Evolutionary conservation across 1,139 yeast genomes (phyloP).

Genomic region (Nakaseomyces delphensis): DNA sequence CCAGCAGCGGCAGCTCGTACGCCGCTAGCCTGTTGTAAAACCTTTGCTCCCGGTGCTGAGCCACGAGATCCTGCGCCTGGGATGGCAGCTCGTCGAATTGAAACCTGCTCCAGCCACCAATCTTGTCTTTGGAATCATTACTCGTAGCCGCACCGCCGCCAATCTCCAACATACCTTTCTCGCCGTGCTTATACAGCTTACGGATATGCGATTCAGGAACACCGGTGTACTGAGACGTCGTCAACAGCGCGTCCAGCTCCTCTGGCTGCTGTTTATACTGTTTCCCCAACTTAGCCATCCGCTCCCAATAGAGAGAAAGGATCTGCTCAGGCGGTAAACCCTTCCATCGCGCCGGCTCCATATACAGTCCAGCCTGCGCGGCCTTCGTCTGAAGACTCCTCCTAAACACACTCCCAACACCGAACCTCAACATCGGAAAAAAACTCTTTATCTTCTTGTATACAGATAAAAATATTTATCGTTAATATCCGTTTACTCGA

Average conservation of each 20-base stretch:
- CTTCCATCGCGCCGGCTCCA: constrained; percentile 58
- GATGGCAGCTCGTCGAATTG: constrained; percentile 54
- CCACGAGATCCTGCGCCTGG: constrained; percentile 49
- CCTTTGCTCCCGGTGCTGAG: constrained; percentile 55
- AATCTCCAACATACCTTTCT: constrained; percentile 31
- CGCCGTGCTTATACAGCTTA: constrained; percentile 34
- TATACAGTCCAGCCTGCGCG: constrained; percentile 13
- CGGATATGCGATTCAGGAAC: constrained; percentile 29
- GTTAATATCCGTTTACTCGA: too few species aligned
- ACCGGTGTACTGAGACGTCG: constrained; percentile 35
- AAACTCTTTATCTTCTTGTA: not conserved
- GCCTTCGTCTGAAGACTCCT: constrained; percentile 7
- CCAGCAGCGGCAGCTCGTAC: constrained; percentile 80
- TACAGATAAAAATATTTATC: too few species aligned
- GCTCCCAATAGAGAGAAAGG: constrained; percentile 49
- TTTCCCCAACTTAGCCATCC: constrained; percentile 49
- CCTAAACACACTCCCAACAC: not conserved
- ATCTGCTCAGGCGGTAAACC: constrained; percentile 58
- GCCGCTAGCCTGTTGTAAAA: constrained; percentile 75
- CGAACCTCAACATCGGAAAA: not conserved
- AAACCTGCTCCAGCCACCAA: constrained; percentile 33
- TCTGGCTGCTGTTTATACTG: constrained; percentile 46
- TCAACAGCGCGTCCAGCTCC: constrained; percentile 39
- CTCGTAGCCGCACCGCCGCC: constrained; percentile 11
- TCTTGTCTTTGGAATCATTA: constrained; percentile 25